Percentiles rank a stretch among this genome's conserved stretches.
These are phyloP conservation scores for Pseudogymnoascus sp. DNA, from an alignment of 2,329 filamentous ascomycete species.

Conservation along the genomic window DNA sequence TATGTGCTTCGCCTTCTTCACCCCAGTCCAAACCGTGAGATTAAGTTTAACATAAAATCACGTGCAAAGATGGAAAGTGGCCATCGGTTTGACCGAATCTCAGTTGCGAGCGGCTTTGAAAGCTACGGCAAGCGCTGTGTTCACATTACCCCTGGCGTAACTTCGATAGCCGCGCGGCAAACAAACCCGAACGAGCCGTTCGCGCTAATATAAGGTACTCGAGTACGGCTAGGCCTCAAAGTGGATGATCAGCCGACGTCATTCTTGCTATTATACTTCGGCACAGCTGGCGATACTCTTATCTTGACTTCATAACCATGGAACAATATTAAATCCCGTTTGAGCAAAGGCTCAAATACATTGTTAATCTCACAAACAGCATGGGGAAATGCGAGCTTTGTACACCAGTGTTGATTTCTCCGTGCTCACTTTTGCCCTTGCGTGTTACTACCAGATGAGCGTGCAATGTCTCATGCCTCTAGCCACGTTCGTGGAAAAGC, in stretches of 20 bases:
- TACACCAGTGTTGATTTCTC: background rate
- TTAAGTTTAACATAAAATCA: background rate
- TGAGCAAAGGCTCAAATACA: background rate
- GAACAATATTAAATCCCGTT: background rate
- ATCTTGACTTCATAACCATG: background rate
- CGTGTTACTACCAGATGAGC: background rate
- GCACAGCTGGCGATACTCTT: constrained; percentile 1
- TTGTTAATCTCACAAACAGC: background rate
- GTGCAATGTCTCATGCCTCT: constrained; percentile 24
- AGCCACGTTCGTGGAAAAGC: constrained; percentile 18
- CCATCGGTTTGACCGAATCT: background rate
- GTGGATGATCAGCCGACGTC: constrained; percentile 6
- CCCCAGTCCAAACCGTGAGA: background rate
- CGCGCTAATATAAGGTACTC: constrained; percentile 3
- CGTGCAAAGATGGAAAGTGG: background rate
- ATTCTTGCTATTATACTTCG: background rate
- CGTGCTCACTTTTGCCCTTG: background rate
- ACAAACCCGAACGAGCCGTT: too few relatives aligned
- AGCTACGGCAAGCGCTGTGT: background rate
- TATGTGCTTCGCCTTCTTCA: background rate
- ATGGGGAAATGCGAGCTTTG: background rate
- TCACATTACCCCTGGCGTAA: background rate
- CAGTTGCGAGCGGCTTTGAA: background rate
- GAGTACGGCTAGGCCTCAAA: background rate
- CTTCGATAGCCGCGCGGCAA: background rate